Evolutionary conservation across 805 yeast genomes (phyloP), one percentile per base, ranked within the genome.

Genomic region (Candida ovalis): DNA sequence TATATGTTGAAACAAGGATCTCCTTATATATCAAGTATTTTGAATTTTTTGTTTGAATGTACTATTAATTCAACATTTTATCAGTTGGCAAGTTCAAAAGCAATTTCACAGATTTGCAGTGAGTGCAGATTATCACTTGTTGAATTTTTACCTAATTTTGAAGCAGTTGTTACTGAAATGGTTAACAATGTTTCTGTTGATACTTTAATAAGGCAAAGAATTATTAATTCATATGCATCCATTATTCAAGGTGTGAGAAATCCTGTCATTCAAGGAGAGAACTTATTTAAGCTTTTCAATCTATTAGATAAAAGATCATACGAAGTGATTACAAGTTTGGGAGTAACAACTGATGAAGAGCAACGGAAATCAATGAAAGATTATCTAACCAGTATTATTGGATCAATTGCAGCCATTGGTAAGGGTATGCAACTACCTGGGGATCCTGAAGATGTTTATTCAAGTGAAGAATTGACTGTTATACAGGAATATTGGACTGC

Each of bases 361-460:
- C 49, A 58, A 10, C 50, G 47, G 3, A 62, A 61, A 27, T 51
- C 52, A 5, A 69, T 71, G 28, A 53, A 66, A 2, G 81, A 77
- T 2, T 83, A 82, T 52, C 57, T 77, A 1, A 59, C 73, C 2
- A 82, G 90, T 22, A 64, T 87, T 41, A 63, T 88, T 23, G 67
- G 77, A 13, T 86, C 89, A 58, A 63, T 89, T 0, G 74, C 75
- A n/a, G 87, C 84, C 45, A 69, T 88, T 3, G 94, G 89, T 0
- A 84, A 82, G 47, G 88, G 90, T 0, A 64, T 85, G 58, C 78
- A 79, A 43, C 64, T 77, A 2, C 83, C 88, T 0, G 81, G 74
- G 36, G 88, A 82, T 22, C 52, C 59, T 43, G 74, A 70, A 38
- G 76, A 72, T 10, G 64, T 65, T 21, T 68, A 64, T 38, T 68